Conservation (phyloP, 2,329 filamentous ascomycete genomes). For the Epichloe glyceriae region DNA sequence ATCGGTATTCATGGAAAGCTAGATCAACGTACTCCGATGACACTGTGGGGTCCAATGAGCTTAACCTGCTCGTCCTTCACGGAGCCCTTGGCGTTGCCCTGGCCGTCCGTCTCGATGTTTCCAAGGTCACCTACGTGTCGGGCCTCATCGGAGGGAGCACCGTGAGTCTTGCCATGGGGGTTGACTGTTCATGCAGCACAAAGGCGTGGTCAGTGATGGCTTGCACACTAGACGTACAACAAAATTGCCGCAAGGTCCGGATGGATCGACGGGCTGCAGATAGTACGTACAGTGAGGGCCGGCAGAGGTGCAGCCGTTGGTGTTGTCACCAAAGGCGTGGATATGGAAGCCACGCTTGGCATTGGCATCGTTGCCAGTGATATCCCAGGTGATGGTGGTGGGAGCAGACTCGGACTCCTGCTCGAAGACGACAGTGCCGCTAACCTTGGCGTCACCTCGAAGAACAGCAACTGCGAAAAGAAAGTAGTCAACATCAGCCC, state of each 20-base stretch:
- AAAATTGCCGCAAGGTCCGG: not conserved
- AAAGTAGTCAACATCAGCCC: conserved; percentile 2
- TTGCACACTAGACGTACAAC: not conserved
- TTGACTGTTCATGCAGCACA: conserved; percentile 54
- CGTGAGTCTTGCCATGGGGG: conserved; percentile 85
- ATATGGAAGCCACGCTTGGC: conserved; percentile 97
- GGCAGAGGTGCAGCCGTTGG: conserved; percentile 97
- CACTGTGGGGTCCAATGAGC: conserved; percentile 89
- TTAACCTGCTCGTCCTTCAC: conserved; percentile 75
- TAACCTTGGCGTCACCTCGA: conserved; percentile 94
- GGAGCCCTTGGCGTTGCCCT: conserved; percentile 79
- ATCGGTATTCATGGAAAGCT: not conserved
- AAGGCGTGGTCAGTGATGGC: not conserved
- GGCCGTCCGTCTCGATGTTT: conserved; percentile 89
- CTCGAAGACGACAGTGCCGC: conserved; percentile 89
- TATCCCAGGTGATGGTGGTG: conserved; percentile 85
- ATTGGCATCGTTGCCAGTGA: conserved; percentile 84
- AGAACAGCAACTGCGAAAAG: conserved; percentile 68
- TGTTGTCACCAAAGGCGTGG: conserved; percentile 99
- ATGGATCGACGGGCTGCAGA: conserved; percentile 7
- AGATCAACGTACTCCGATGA: conserved; percentile 64
- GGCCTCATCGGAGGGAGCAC: conserved; percentile 65
- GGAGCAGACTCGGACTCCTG: conserved; percentile 70
- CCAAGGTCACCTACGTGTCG: conserved; percentile 96
- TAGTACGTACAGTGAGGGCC: conserved; percentile 79